A percentile compares a stretch with the other conserved stretches of the same genome.
Conservation (phyloP, 2,329 filamentous ascomycete species). For the Capronia americana region DNA sequence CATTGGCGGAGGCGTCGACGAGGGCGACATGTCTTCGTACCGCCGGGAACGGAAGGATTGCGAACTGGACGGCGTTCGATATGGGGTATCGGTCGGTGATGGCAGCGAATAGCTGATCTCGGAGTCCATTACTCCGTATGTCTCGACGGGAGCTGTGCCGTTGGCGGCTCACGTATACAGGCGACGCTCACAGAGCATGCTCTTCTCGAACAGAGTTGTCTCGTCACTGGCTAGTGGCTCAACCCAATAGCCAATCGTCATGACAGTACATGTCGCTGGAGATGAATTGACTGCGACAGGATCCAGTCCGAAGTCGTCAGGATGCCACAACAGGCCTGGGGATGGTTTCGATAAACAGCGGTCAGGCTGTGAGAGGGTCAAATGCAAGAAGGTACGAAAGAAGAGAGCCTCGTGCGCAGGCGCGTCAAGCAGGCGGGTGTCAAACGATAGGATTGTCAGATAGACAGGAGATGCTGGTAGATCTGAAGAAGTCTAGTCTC, state of each 20-base stretch:
- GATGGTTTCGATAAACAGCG: background rate
- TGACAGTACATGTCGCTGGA: conserved; percentile 10
- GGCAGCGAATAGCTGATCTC: conserved; percentile 66
- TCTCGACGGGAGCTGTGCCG: conserved; percentile 18
- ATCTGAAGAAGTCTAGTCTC: conserved; percentile 19
- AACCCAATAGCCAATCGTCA: background rate
- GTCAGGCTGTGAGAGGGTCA: conserved; percentile 6
- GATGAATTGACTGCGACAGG: background rate
- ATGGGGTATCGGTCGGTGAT: conserved; percentile 73
- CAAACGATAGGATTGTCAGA: conserved; percentile 21
- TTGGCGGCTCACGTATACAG: conserved; percentile 16
- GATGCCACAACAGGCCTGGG: background rate
- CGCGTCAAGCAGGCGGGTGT: conserved; percentile 14
- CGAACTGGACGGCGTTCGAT: conserved; percentile 64
- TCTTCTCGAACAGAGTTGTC: background rate
- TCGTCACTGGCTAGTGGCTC: conserved; percentile 3
- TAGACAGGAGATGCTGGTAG: conserved; percentile 27
- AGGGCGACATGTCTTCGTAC: conserved; percentile 58
- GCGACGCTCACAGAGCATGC: conserved; percentile 18
- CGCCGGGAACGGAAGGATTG: conserved; percentile 70
- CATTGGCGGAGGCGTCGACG: conserved; percentile 63
- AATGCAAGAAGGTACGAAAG: conserved; percentile 17
- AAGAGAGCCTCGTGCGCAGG: conserved; percentile 21
- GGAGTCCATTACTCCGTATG: conserved; percentile 29
- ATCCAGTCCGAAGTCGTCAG: background rate